Base-by-base conservation (phyloP, 805 yeast species). In the Saccharomycopsis lassenensis region DNA sequence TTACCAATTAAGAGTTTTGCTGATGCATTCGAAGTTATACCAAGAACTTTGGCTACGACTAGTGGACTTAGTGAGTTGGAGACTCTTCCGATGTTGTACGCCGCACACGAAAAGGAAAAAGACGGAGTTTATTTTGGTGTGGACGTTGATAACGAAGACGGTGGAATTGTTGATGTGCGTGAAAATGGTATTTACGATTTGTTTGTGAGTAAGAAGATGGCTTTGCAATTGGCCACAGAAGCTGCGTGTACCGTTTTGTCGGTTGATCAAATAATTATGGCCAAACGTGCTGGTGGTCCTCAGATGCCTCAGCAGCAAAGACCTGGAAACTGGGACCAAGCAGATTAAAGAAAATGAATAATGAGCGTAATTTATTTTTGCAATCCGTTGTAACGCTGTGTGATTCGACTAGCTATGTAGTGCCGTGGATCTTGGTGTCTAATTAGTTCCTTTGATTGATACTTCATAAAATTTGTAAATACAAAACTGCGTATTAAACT, bases 231-330 rank as follows among this genome's bases (percentile, higher is more conserved):
- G 45, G 97, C 98, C 12, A 86, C 95, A 3, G 97, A 91, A 48
- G 95, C 96, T 33, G 93, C 95, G 10, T 73, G 70, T 45, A 91
- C 97, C 4, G 79, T 87, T 36, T 67, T 87, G 45, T 77, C 94
- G 18, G 91, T 91, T 34, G 97, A 91, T 58, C 97, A 89, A 68
- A 89, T 89, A 52, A 91, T 89, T 55, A 91, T 89, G 91, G 97
- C 98, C 30, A 89, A 89, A 72, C 76, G 95, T 57, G 96, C 97
- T 2, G 98, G 98, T 47, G 98, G 98, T 16, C 98, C 98, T 33
- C 77, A 65, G 22, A 77, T 86, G 71, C 95, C 95, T 23, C 66
- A 71, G 46, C 65, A 70, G 46, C 93, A 82, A 54, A 76, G 75
- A 58, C 89, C 91, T 31, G 95, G 95, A 43, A 86, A 85, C 63